Evolutionary conservation across 352 stramenopile species (phyloP).

Genomic region (Paralagenidium karlingii): DNA sequence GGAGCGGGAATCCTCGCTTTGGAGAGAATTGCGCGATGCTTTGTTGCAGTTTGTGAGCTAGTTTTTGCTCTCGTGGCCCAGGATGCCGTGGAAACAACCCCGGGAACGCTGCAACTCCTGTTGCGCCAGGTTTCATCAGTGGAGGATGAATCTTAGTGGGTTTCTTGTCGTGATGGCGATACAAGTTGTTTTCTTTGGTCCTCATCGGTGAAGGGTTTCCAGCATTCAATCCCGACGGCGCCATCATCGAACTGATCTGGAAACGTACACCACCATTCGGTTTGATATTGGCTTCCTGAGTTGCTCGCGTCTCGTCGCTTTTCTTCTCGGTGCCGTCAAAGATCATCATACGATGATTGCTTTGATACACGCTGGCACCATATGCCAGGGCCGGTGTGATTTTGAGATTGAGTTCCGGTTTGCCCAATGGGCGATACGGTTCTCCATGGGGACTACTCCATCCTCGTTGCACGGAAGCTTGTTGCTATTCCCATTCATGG

Average conservation of each 20-base stretch:
- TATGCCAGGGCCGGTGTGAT: constrained; percentile 36
- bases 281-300: too few relatives aligned
- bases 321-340: constrained; percentile 7
- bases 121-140: not conserved
- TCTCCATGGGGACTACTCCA: constrained; percentile 64
- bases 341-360: constrained; percentile 13
- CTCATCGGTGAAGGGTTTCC: constrained; percentile 1
- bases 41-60: constrained; percentile 27
- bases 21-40: constrained; percentile 38
- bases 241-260: constrained; percentile 3
- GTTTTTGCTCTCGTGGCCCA: constrained; percentile 36
- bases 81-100: constrained; percentile 14
- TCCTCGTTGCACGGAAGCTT: constrained; percentile 12
- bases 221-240: not conserved
- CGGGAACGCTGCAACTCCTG: constrained; percentile 19
- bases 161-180: too few relatives aligned
- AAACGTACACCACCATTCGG: constrained; percentile 5
- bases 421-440: constrained; percentile 52
- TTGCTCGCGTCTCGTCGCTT: too few relatives aligned
- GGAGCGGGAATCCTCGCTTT: constrained; percentile 6
- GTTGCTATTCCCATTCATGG: not conserved
- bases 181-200: not conserved
- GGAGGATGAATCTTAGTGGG: not conserved
- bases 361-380: constrained; percentile 18
- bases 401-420: constrained; percentile 52